Base-by-base conservation (phyloP, 257 asterid genomes). In the Solanum commersonii region DNA sequence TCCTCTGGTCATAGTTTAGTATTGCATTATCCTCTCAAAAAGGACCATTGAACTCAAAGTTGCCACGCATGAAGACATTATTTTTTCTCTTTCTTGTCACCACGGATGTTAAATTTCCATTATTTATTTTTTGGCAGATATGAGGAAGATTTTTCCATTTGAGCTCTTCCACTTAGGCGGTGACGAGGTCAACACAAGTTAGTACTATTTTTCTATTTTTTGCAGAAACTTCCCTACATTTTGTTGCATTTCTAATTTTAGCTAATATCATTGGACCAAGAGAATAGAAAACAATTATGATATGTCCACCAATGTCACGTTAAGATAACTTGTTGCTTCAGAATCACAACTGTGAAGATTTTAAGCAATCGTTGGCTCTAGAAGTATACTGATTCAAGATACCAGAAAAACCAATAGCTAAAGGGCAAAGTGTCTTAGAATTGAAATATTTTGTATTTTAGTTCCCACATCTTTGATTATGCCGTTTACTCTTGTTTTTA, bases 111-210 rank as follows among this genome's bases (percentile, higher is more conserved):
- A 67, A 65, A 85, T 46, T 56, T 87, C 40, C 81, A 35, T 81
- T 73, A 49, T 90, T 85, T 87, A 22, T 59, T 44, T 52, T 86
- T 87, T 72, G 89, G 94, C 95, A 96, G 99, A 93, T 90, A 92
- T 96, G 93, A 93, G 94, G 91, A 93, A 96, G 89, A 93, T 96
- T 52, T 96, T 96, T 82, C 98, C 99, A 5, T 96, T 96, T 88
- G 92, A 95, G 90, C 95, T 96, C 88, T 95, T 96, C 91, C 99
- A 96, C 91, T 93, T 96, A 78, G 99, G 99, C 37, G 99, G 99
- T 78, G 98, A 96, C 89, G 99, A 96, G 93, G 99, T 96, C 78
- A 94, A 96, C 92, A 94, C 98, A 93, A 95, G 99, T 96, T 88
- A 70, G 91, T 74, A 31, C 33, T 27, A 33, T 49, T 31, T 49